Conservation (phyloP, 495 filamentous ascomycete genomes). For the Paragyromitra xinjiangensis region DNA sequence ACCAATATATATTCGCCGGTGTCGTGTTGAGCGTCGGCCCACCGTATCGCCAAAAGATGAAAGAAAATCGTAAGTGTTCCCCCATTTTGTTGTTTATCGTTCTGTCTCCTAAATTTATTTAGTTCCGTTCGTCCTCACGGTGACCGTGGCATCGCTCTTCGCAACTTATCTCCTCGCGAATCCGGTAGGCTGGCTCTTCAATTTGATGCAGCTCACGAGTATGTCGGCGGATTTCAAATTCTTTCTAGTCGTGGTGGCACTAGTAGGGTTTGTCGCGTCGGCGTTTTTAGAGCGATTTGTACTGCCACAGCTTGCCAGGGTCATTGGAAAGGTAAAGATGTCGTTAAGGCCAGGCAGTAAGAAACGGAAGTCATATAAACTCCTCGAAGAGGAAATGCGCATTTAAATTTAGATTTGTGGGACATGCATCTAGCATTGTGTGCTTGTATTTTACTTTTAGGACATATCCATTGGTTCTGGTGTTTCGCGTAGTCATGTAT, state of each 20-base stretch:
- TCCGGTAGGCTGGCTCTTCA: conserved; percentile 71
- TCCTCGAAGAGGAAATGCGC: conserved; percentile 77
- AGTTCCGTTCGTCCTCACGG: conserved; percentile 85
- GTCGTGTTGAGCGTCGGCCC: conserved; percentile 87
- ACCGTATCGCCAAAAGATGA: conserved; percentile 85
- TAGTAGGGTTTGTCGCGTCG: conserved; percentile 71
- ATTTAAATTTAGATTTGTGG: conserved; percentile 42
- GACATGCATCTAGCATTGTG: background rate
- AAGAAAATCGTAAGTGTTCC: conserved; percentile 65
- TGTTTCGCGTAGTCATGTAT: conserved; percentile 13
- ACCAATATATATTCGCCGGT: conserved; percentile 90
- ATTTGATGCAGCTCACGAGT: conserved; percentile 84
- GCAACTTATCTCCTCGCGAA: conserved; percentile 79
- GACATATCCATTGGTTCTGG: conserved; percentile 22
- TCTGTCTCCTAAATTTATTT: conserved; percentile 18
- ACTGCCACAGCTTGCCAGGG: conserved; percentile 74
- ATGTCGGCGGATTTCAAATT: conserved; percentile 75
- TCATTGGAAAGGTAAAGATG: conserved; percentile 68
- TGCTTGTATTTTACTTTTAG: conserved; percentile 37
- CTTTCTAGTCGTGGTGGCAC: conserved; percentile 73
- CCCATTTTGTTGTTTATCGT: background rate
- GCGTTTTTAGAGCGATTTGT: conserved; percentile 75
- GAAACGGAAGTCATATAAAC: conserved; percentile 86
- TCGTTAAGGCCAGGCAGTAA: conserved; percentile 69
- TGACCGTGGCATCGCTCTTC: conserved; percentile 71